Evolutionary conservation across 371 early-diverging fungal species (phyloP).

Genomic region (Agmasoma carcini): DNA sequence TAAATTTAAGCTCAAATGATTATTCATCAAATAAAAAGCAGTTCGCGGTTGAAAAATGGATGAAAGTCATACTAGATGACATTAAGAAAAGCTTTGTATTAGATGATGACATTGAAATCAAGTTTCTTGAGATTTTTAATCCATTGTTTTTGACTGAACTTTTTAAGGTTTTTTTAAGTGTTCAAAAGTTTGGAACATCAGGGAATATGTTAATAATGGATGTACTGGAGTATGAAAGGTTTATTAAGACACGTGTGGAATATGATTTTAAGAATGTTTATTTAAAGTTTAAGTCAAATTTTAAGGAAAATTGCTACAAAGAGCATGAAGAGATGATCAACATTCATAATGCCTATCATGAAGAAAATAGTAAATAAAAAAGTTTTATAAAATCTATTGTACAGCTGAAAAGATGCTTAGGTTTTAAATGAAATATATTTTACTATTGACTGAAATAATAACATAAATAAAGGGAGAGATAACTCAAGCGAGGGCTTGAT

Average conservation of each 20-base stretch:
- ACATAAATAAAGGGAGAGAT: not conserved
- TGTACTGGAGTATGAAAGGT: slow-evolving; percentile 15
- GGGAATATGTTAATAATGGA: slow-evolving; percentile 37
- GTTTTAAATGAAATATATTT: not conserved
- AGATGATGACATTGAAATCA: not conserved
- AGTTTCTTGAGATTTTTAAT: slow-evolving; percentile 18
- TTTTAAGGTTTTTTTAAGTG: slow-evolving; percentile 24
- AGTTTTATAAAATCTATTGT: too few species aligned
- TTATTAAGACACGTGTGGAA: not conserved
- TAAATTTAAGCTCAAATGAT: too few species aligned
- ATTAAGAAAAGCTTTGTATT: not conserved
- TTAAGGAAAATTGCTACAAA: not conserved
- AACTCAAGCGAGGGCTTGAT: not conserved
- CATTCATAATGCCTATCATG: slow-evolving; percentile 10
- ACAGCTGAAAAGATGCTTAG: not conserved
- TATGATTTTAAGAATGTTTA: slow-evolving; percentile 13
- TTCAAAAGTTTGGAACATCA: slow-evolving; percentile 19
- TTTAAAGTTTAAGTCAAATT: not conserved
- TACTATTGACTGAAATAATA: not conserved
- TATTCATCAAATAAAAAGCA: too few species aligned
- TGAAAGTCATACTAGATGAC: too few species aligned
- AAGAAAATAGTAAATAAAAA: too few species aligned
- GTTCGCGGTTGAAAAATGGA: too few species aligned
- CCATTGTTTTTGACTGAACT: slow-evolving; percentile 21
- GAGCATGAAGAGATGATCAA: not conserved